Evolutionary conservation across 2,329 filamentous ascomycete species (phyloP), one percentile per base, ranked within the genome.

Genomic region (Stemphylium vesicarium): DNA sequence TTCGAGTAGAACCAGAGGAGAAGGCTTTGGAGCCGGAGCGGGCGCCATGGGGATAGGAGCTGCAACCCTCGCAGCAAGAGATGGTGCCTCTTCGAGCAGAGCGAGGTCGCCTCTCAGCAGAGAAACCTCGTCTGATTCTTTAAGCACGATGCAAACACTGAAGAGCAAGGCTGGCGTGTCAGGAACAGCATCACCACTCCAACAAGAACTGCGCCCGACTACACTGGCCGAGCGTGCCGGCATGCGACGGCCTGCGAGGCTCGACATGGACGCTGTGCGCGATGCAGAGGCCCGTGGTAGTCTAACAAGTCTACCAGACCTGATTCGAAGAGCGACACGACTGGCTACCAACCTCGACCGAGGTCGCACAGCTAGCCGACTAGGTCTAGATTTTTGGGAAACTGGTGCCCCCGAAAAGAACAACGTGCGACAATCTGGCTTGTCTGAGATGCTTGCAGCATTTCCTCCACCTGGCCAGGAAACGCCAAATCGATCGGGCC

Each of bases 271-370:
- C 69, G 90, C 90, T 4, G 90, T 96, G 3, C 85, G 87, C 61
- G 87, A 89, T 46, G 90, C 91, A 13, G 92, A 97, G 74, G 85
- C 89, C 1, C 86, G 95, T 68, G 93, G 92, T 4, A 97, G 93
- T 72, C 81, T 96, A 60, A 98, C 95, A 1, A 97, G 93, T 75
- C 79, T 99, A 55, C 90, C 93, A 0, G 95, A 98, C 72, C 79
- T 99, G 56, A 98, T 99, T 63, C 84, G 87, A 68, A 86, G 95
- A 64, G 95, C 95, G 10, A 98, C 94, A 0, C 87, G 86, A 62
- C 80, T 98, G 33, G 94, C 93, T 13, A 86, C 91, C 0, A 92
- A 96, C 76, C 87, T 99, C 54, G 94, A 98, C 67, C 88, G 88
- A 62, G 94, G 94, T 11, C 88, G 78, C 62, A 88, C 86, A 16